These are phyloP conservation scores for Moricandia moricandioides DNA, from an alignment of 345 rosid genomes.

Conservation along the genomic window DNA sequence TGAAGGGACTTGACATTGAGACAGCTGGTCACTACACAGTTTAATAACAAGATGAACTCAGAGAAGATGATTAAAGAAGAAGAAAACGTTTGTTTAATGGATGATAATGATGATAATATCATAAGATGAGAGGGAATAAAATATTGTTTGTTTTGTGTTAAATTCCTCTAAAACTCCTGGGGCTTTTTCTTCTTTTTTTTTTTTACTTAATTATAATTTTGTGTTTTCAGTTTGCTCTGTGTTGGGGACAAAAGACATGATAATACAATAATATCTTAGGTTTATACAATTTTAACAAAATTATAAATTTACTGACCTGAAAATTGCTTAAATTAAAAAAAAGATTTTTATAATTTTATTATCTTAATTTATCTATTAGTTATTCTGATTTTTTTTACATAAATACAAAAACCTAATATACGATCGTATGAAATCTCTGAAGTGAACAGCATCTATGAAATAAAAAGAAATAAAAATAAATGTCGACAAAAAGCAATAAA, in stretches of 20 bases:
- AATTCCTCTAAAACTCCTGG: constrained; percentile 17
- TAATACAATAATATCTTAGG: not conserved
- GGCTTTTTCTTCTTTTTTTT: constrained; percentile 4
- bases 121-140: constrained; percentile 7
- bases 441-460: not conserved
- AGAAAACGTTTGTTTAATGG: constrained; percentile 3
- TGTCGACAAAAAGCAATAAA: not conserved
- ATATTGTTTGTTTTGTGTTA: not conserved
- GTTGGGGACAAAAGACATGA: not conserved
- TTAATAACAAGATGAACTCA: constrained; percentile 24
- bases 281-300: not conserved
- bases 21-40: constrained; percentile 84
- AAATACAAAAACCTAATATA: not conserved
- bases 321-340: not conserved
- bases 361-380: not conserved
- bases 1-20: constrained; percentile 76
- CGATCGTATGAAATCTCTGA: not conserved
- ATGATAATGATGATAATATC: constrained; percentile 5
- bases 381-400: not conserved
- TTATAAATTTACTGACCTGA: not conserved
- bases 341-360: not conserved
- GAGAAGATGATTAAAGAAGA: constrained; percentile 11
- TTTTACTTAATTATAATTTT: not conserved
- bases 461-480: no score
- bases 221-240: not conserved